phyloP scores from a whole-genome alignment of 2,329 filamentous ascomycete genomes.

The Botryosphaeria dothidea region DNA sequence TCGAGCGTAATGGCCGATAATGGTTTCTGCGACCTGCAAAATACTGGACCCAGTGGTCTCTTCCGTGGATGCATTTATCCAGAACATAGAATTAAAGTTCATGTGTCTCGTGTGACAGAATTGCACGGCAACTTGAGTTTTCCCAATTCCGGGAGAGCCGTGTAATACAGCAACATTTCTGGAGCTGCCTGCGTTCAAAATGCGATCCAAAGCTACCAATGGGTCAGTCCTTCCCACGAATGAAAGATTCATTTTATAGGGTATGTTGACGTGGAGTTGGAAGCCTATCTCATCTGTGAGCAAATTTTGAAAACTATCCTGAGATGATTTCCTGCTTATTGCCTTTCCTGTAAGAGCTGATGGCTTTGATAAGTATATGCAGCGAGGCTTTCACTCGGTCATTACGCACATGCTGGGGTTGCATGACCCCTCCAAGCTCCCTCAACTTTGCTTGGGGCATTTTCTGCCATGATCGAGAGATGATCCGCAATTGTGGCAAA shows the following conservation, averaged over 20 bases:
- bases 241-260: neutral
- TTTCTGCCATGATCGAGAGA: slow-evolving; percentile 24
- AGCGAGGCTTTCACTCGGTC: neutral
- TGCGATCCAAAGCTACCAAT: neutral
- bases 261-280: no score
- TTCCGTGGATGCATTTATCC: no score
- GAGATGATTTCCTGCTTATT: neutral
- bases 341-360: neutral
- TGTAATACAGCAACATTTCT: no score
- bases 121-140: no score
- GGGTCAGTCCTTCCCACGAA: neutral
- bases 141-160: no score
- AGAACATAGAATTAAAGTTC: no score
- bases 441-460: neutral
- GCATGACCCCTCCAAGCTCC: neutral
- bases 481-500: slow-evolving; percentile 27
- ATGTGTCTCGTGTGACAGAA: no score
- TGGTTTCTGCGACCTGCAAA: no score
- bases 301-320: neutral
- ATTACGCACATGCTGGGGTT: neutral
- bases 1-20: no score
- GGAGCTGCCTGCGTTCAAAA: neutral
- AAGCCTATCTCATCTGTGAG: neutral
- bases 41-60: no score
- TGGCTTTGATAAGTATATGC: neutral